Base-by-base conservation (phyloP, 768 basidiomycete species). In the Termitomyces sp. region DNA sequence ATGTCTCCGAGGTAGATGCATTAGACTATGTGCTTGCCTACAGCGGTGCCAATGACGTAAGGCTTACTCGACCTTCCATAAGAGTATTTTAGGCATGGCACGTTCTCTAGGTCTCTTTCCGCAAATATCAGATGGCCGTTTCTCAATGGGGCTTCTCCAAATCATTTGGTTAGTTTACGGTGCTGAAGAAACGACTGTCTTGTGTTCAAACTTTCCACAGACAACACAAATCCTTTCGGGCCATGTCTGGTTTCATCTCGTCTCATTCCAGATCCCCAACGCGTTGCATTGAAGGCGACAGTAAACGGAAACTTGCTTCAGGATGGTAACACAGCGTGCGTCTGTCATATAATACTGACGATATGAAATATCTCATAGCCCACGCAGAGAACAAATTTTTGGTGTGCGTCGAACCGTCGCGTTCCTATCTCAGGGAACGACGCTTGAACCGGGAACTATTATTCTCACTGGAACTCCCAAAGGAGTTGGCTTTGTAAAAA, bases 141-240 rank as follows among this genome's bases (percentile, higher is more conserved):
- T 86, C 87, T 0, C 93, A 95, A 63, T 95, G 93, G 92, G 76
- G 81, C 31, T 94, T 91, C 70, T 91, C 90, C 28, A 95, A 95
- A 70, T 79, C 86, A 42, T 95, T 92, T 62, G 92, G 91, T 87
- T 56, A 26, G 78, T 63, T 21, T 42, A 17, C 5, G 9, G 35
- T 30, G 52, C 4, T 42, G 42, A 50, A 46, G 15, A 38, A 5
- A 6, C 8, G 12, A 12, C 8, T 44, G 10, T 11, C 11, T 1
- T 12, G 11, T 19, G 9, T 43, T 49, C 35, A 40, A 48, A 15
- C 28, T 23, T 45, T 10, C 50, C 17, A 17, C 40, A 86, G 84
- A 86, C 60, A 79, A 85, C 67, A 82, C 83, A 4, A 85, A 81
- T 62, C 93, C 93, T 1, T 70, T 93, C 40, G 93, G 93, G 0